Conservation (phyloP, 2,329 filamentous ascomycete species). For the Seiridium cupressi region DNA sequence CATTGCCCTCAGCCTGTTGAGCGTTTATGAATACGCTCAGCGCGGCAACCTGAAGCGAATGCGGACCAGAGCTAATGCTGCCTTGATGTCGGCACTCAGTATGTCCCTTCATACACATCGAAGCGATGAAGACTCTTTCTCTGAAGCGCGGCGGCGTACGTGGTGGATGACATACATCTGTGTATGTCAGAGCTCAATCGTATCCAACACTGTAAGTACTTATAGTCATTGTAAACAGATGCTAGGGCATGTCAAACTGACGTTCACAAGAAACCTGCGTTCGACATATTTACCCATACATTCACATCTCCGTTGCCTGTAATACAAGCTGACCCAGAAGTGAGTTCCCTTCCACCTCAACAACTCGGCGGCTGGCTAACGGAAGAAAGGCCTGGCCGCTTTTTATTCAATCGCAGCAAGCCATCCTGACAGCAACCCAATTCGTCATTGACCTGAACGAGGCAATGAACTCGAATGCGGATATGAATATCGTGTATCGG, state of each 20-base stretch:
- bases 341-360: conserved; percentile 16
- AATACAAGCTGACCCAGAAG: conserved; percentile 39
- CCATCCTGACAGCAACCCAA: conserved; percentile 44
- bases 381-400: conserved; percentile 35
- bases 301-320: conserved; percentile 44
- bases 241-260: conserved; percentile 3
- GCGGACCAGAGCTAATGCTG: conserved; percentile 45
- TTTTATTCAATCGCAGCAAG: conserved; percentile 46
- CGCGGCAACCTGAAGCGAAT: conserved; percentile 52
- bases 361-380: no score
- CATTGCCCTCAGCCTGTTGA: conserved; percentile 45
- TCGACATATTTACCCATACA: conserved; percentile 39
- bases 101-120: conserved; percentile 38
- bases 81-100: conserved; percentile 44
- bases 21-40: conserved; percentile 52
- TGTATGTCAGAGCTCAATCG: conserved; percentile 48
- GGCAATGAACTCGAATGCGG: conserved; percentile 32
- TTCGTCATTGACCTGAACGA: conserved; percentile 48
- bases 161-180: conserved; percentile 58
- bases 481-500: conserved; percentile 37
- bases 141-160: conserved; percentile 43
- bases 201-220: conserved; percentile 43
- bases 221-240: neutral
- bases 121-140: conserved; percentile 35
- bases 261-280: conserved; percentile 35